Conservation (phyloP, 768 basidiomycete genomes). For the Amanita jacksonii region DNA sequence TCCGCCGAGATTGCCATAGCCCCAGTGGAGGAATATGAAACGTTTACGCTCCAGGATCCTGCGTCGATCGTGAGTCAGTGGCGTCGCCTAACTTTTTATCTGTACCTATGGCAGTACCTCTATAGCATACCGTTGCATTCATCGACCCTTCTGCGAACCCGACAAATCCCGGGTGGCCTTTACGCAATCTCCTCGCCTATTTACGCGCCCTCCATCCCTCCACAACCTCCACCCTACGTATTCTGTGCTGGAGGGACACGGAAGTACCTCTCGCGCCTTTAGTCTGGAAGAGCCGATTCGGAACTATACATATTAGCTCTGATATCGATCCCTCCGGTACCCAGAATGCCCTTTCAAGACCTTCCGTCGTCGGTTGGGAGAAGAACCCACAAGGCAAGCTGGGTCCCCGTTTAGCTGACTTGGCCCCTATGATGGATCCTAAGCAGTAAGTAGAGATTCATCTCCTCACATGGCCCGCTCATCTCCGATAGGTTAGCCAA, state of each 20-base stretch:
- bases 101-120: too few species aligned
- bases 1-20: constrained; percentile 30
- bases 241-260: constrained; percentile 72
- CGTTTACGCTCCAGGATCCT: constrained; percentile 40
- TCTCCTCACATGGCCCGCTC: neutral
- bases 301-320: constrained; percentile 31
- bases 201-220: constrained; percentile 52
- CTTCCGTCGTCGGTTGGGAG: constrained; percentile 90
- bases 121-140: constrained; percentile 50
- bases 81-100: too few species aligned
- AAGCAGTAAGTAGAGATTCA: constrained; percentile 35
- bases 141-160: constrained; percentile 78
- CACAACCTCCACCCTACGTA: constrained; percentile 37
- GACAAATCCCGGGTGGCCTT: constrained; percentile 80
- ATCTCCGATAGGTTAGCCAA: constrained; percentile 62
- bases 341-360: constrained; percentile 22
- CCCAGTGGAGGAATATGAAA: constrained; percentile 44
- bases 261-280: constrained; percentile 32
- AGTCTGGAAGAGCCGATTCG: constrained; percentile 57
- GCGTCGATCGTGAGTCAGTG: constrained; percentile 10
- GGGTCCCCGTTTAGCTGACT: constrained; percentile 77
- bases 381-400: constrained; percentile 84
- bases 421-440: constrained; percentile 97
- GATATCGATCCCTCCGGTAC: constrained; percentile 11
- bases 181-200: constrained; percentile 86